Percentiles rank a stretch among this genome's conserved stretches.
phyloP scores from a whole-genome alignment of 169 alveolate species.

The Plasmodium gonderi region DNA sequence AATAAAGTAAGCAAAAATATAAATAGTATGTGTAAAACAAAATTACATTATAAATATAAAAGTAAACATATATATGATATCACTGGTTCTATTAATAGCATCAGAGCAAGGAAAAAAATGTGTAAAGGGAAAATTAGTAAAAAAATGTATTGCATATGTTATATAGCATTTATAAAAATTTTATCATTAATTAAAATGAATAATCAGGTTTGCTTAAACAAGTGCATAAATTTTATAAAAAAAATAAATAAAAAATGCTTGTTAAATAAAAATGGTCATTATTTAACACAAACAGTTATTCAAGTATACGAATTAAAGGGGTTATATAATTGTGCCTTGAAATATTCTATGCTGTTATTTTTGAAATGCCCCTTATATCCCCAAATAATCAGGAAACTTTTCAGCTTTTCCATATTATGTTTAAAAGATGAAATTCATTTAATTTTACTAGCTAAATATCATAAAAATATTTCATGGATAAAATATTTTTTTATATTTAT shows the following conservation, averaged over 20 bases:
- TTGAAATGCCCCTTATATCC: conserved; percentile 57
- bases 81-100: background rate
- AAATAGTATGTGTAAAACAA: background rate
- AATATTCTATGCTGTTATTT: conserved; percentile 48
- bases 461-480: conserved; percentile 26
- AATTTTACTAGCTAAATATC: conserved; percentile 59
- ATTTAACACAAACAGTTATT: conserved; percentile 47
- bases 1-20: background rate
- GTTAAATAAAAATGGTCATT: conserved; percentile 38
- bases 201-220: conserved; percentile 49
- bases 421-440: conserved; percentile 45
- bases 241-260: conserved; percentile 37
- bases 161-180: conserved; percentile 68
- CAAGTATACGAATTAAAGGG: conserved; percentile 57
- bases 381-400: conserved; percentile 39
- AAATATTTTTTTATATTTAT: conserved; percentile 61
- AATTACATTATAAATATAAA: background rate
- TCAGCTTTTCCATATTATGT: conserved; percentile 51
- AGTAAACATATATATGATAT: background rate
- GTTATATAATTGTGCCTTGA: conserved; percentile 18
- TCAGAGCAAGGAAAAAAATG: background rate
- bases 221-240: conserved; percentile 26
- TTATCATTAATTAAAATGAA: conserved; percentile 14
- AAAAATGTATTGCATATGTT: conserved; percentile 30
- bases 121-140: background rate